Evolutionary conservation across 371 early-diverging fungal genomes (phyloP), one percentile per base, ranked within the genome.

Genomic region (Mortierella sp.): DNA sequence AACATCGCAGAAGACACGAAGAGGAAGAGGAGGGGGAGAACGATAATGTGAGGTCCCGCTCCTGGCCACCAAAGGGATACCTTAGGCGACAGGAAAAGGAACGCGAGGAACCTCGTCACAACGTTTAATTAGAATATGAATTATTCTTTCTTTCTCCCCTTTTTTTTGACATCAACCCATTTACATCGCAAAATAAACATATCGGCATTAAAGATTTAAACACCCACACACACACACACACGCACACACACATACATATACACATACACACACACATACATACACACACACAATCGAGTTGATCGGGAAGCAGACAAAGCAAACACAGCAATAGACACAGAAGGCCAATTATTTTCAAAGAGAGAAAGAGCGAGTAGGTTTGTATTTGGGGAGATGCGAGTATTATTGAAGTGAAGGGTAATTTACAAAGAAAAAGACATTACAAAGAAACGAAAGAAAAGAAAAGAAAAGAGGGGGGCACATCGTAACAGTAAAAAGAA

Each of bases 1-100:
- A 50, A 1, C 50, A 16, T 16, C 68, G 24, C 34, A 21, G 10
- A 24, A 16, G 10, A n/a, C 58, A 58, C 42, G 21, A 34, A 3
- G 21, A 38, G 38, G 68, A 38, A 6, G 60, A 60, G 7, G 31
- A 60, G 55, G 10, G 55, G n/a, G 28, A 14, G 8, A 19, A 34
- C 21, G 38, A 24, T 24, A 52, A 5, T 9, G 31, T 28, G 34
- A 60, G 47, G 14, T 47, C 63, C 1, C 68, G 68, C 16, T 60
- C 75, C 14, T 76, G 77, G 77, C 77, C 77, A 19, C 77, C 77
- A 21, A 76, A 76, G 31, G 70, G 44, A 1, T 76, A 70, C 42
- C 55, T 76, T 7, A 38, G 16, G 28, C 70, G 77, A 9, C 70
- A 76, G 28, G 76, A 76, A 34, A 52, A 47, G 0, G 76, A 77